Evolutionary conservation across 129 eudicot species (phyloP), one percentile per base, ranked within the genome.

Genomic region (Silybum marianum): DNA sequence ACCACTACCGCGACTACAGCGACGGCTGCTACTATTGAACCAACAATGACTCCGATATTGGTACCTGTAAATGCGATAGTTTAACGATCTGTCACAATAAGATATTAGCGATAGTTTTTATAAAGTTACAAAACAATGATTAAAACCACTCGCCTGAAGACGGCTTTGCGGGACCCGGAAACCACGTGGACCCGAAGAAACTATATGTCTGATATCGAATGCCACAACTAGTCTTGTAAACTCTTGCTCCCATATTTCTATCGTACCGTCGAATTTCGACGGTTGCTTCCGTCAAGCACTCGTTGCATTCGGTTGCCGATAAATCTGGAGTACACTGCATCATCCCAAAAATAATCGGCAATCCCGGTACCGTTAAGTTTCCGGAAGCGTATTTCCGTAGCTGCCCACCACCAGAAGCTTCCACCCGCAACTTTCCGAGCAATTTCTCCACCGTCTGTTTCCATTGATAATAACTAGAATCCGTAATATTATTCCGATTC

Each of bases 251-350:
- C 23, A 13, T 22, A 9, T 51, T 25, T 18, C 80, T 80, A 28
- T 54, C 54, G 16, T 82, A 86, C 0, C 0, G 7, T 38, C 79
- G 75, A 34, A 88, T 13, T 0, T 3, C 6, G 2, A 4, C 26
- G 24, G 71, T 34, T 1, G 84, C 84, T 2, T 0, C 14, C 1
- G 25, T 54, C 11, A 85, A 76, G 44, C 97, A 92, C 12, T 32
- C 6, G 4, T 14, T n/a, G 75, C 93, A 90, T 46, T 86, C 76
- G 6, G 19, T 60, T 0, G 32, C 14, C 5, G 89, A 70, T 21
- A 92, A 72, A 74, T 92, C 97, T 13, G 95, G 95, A 11, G 90
- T 87, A 81, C 97, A 92, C 85, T 92, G 95, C 73, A 74, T 82
- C 18, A 86, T 71, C 9, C 79, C 87, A 62, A 51, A 92, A 4